Conservation (phyloP, 2,329 filamentous ascomycete species). For the Sphaerulina musiva region DNA sequence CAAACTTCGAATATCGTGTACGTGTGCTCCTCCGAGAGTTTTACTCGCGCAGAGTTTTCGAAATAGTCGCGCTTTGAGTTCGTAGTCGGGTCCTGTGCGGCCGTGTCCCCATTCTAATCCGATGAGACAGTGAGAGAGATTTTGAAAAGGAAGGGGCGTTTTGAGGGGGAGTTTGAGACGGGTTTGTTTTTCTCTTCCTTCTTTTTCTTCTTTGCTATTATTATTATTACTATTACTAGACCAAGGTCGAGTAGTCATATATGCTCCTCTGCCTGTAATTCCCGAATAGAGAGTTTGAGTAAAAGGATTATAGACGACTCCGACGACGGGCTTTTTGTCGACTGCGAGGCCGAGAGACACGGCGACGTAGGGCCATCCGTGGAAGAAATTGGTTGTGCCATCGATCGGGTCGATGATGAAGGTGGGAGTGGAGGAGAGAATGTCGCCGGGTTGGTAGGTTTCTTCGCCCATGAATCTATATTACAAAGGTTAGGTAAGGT, state of each 20-base stretch:
- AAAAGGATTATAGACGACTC: conserved; percentile 76
- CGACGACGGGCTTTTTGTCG: conserved; percentile 55
- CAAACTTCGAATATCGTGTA: conserved; percentile 63
- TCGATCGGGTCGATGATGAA: conserved; percentile 80
- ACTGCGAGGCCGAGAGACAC: conserved; percentile 69
- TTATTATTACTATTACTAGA: conserved; percentile 26
- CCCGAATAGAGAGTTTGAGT: conserved; percentile 62
- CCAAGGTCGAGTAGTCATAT: conserved; percentile 26
- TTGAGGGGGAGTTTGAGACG: conserved; percentile 41
- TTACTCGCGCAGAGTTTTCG: conserved; percentile 45
- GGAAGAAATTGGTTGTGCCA: conserved; percentile 75
- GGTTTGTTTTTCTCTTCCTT: too few species aligned
- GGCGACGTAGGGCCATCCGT: conserved; percentile 66
- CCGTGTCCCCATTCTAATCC: conserved; percentile 68
- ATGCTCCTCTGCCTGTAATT: conserved; percentile 62
- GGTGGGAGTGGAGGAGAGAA: conserved; percentile 61
- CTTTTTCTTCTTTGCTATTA: too few species aligned
- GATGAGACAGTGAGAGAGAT: conserved; percentile 58
- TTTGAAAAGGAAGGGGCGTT: conserved; percentile 45
- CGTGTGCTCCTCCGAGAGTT: conserved; percentile 65
- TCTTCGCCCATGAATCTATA: conserved; percentile 66
- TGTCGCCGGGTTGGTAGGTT: conserved; percentile 61
- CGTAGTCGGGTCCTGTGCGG: conserved; percentile 61
- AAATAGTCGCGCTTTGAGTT: conserved; percentile 62
- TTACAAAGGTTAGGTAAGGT: too few species aligned